Evolutionary conservation across 2,329 filamentous ascomycete species (phyloP).

Genomic region (Aspergillus unguis): DNA sequence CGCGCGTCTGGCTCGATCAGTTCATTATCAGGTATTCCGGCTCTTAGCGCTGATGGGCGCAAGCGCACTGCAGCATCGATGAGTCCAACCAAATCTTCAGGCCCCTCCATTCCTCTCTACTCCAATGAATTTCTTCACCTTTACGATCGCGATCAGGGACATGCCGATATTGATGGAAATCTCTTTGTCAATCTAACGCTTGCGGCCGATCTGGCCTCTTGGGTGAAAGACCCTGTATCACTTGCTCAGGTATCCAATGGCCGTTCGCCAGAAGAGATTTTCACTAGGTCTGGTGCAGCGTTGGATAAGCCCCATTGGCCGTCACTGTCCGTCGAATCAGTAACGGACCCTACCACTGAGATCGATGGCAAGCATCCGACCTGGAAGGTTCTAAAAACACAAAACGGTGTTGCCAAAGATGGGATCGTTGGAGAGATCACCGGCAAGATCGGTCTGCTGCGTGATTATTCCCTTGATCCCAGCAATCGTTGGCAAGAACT

Average conservation of each 20-base stretch:
- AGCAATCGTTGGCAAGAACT: constrained; percentile 67
- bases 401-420: constrained; percentile 50
- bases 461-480: constrained; percentile 65
- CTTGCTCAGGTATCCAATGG: constrained; percentile 67
- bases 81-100: constrained; percentile 67
- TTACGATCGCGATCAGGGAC: constrained; percentile 62
- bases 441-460: constrained; percentile 70
- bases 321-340: constrained; percentile 50
- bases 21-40: constrained; percentile 63
- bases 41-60: constrained; percentile 59
- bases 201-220: constrained; percentile 69
- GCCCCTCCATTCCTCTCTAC: constrained; percentile 66
- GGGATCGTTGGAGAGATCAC: constrained; percentile 70
- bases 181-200: constrained; percentile 73
- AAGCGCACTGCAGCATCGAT: constrained; percentile 62
- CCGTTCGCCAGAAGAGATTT: constrained; percentile 62
- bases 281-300: constrained; percentile 57
- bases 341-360: constrained; percentile 49
- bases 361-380: constrained; percentile 59
- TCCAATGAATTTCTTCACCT: constrained; percentile 72
- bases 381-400: constrained; percentile 61
- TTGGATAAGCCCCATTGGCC: constrained; percentile 56
- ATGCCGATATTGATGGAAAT: constrained; percentile 65
- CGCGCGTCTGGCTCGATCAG: constrained; percentile 72
- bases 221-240: constrained; percentile 71